Conservation (phyloP, 768 basidiomycete genomes). For the Ramaria sp. region DNA sequence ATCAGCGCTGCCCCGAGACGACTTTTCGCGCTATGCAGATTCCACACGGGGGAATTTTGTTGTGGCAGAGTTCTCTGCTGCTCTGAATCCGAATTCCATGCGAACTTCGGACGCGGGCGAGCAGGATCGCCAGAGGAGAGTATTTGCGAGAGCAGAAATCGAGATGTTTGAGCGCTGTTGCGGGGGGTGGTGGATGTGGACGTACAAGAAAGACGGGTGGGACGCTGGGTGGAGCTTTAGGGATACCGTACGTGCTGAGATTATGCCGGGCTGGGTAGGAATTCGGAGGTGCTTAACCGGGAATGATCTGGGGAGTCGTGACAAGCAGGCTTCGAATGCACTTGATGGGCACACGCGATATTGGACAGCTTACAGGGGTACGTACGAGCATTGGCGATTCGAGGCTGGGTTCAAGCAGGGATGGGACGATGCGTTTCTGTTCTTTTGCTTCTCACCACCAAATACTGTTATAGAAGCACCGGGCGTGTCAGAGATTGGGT, state of each 20-base stretch:
- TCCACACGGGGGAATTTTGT: constrained; percentile 41
- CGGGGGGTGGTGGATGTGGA: constrained; percentile 81
- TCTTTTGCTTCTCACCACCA: constrained; percentile 27
- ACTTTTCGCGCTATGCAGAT: constrained; percentile 29
- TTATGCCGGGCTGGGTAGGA: constrained; percentile 47
- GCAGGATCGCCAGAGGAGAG: constrained; percentile 30
- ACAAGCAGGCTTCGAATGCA: constrained; percentile 8
- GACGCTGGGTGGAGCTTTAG: constrained; percentile 69
- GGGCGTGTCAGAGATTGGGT: constrained; percentile 54
- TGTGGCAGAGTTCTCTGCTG: constrained; percentile 74
- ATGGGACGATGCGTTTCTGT: constrained; percentile 60
- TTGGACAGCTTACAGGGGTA: constrained; percentile 40
- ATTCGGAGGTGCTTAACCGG: constrained; percentile 15
- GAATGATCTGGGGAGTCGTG: constrained; percentile 18
- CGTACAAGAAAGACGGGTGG: constrained; percentile 60
- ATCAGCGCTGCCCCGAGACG: constrained; percentile 27
- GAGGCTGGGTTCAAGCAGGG: constrained; percentile 52
- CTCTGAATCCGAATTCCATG: constrained; percentile 54
- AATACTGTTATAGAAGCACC: constrained; percentile 15
- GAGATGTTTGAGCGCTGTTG: constrained; percentile 50
- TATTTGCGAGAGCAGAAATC: constrained; percentile 54
- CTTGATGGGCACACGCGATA: constrained; percentile 27
- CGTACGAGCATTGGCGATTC: constrained; percentile 59
- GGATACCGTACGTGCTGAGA: constrained; percentile 50
- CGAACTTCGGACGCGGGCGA: constrained; percentile 31